Evolutionary conservation across 2,329 filamentous ascomycete species (phyloP).

Genomic region (Colletotrichum costaricense): DNA sequence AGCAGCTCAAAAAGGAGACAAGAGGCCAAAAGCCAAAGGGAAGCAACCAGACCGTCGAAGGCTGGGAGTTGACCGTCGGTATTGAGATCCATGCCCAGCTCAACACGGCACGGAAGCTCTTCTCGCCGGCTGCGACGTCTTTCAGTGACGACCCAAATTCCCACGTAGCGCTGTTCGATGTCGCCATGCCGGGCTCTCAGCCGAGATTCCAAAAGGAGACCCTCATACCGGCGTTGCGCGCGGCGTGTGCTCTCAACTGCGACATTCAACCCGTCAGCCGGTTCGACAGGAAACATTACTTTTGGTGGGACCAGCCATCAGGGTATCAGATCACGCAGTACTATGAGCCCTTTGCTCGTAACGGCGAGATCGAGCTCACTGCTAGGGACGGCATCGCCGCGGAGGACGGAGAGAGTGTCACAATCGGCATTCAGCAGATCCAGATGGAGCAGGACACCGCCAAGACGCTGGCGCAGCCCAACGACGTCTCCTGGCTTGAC

Average conservation of each 20-base stretch:
- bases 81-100: slow-evolving; percentile 98
- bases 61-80: slow-evolving; percentile 95
- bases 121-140: slow-evolving; percentile 77
- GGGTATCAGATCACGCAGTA: slow-evolving; percentile 99
- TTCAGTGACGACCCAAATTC: slow-evolving; percentile 80
- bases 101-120: slow-evolving; percentile 89
- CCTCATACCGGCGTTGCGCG: slow-evolving; percentile 88
- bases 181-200: slow-evolving; percentile 89
- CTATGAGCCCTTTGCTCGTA: slow-evolving; percentile 77
- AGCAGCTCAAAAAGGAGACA: slow-evolving; percentile 75
- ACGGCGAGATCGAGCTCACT: slow-evolving; percentile 78
- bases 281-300: slow-evolving; percentile 98
- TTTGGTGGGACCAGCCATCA: slow-evolving; percentile 97
- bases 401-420: slow-evolving; percentile 76
- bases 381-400: slow-evolving; percentile 83
- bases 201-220: slow-evolving; percentile 86
- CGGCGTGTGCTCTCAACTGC: slow-evolving; percentile 87
- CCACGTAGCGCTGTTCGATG: slow-evolving; percentile 90
- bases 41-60: slow-evolving; percentile 64
- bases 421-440: slow-evolving; percentile 88
- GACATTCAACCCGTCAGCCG: slow-evolving; percentile 79
- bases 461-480: slow-evolving; percentile 86
- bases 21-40: slow-evolving; percentile 59
- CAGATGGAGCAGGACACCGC: slow-evolving; percentile 99
- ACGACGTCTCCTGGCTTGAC: slow-evolving; percentile 82